Evolutionary conservation across 306 rosid genomes (phyloP), one percentile per base, ranked within the genome.

Genomic region (Castanea crenata): DNA sequence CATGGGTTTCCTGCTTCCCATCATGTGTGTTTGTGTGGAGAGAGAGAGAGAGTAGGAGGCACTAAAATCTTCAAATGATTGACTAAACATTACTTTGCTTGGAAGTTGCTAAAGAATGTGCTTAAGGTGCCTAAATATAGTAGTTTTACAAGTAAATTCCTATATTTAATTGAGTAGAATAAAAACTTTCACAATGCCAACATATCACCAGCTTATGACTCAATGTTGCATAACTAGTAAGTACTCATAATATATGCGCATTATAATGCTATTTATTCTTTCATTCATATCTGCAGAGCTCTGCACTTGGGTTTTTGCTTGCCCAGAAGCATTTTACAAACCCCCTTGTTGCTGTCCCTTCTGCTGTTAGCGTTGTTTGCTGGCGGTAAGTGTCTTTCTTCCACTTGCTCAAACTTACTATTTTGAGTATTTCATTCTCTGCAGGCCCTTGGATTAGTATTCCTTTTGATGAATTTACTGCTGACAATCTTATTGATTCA

Each of bases 281-380:
- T 38, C 15, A 6, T 63, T 44, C 46, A 1, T 9, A 49, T 55
- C 68, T 55, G 81, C 93, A 91, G 99, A 92, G 99, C 85, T 95
- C 99, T 63, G 98, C 97, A 51, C 95, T 95, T 15, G 99, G 99
- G 25, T 93, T 92, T 87, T 86, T 90, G 55, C 97, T 95, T 70
- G 99, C 99, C 83, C 96, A 95, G 83, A 95, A 91, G 86, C 99
- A 93, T 87, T 95, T 93, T 62, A 81, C 91, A 32, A 93, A 95
- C 70, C 97, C 99, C 21, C 91, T 93, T 27, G 97, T 95, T 8
- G 92, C 98, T 11, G 96, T 91, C 83, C 99, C 99, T 74, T 93
- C 98, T 18, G 97, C 99, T 20, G 98, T 95, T 72, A 95, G 97
- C 7, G 98, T 95, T 65, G 96, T 95, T 74, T 95, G 97, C 77